Conservation (phyloP, 306 rosid genomes). For the Begonia fuchsioides region DNA sequence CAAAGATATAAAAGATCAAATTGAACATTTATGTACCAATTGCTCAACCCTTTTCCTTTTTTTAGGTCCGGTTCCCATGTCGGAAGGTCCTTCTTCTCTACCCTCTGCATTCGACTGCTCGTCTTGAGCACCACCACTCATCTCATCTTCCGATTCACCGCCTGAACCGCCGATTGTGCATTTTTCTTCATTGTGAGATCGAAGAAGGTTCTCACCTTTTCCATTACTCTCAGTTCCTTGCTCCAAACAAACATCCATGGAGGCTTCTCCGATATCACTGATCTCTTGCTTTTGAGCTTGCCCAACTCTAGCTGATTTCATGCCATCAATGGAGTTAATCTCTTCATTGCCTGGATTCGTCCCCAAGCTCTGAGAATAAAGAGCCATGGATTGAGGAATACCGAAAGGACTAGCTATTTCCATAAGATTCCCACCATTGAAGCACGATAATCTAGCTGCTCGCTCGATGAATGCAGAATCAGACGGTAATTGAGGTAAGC, state of each 20-base stretch:
- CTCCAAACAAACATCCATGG: slow-evolving; percentile 36
- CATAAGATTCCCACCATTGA: slow-evolving; percentile 45
- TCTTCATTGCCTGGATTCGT: slow-evolving; percentile 30
- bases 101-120: slow-evolving; percentile 46
- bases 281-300: slow-evolving; percentile 29
- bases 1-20: slow-evolving; percentile 1
- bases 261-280: slow-evolving; percentile 30
- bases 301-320: slow-evolving; percentile 20
- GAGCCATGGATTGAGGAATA: slow-evolving; percentile 37
- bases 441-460: slow-evolving; percentile 81
- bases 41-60: slow-evolving; percentile 78
- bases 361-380: slow-evolving; percentile 25
- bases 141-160: slow-evolving; percentile 62
- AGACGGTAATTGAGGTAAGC: slow-evolving; percentile 73
- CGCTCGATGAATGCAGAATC: slow-evolving; percentile 86
- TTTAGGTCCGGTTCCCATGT: slow-evolving; percentile 37
- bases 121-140: slow-evolving; percentile 40
- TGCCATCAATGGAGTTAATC: slow-evolving; percentile 25
- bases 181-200: slow-evolving; percentile 55
- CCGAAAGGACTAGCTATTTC: slow-evolving; percentile 43
- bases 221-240: slow-evolving; percentile 26
- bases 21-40: slow-evolving; percentile 30
- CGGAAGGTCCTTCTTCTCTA: slow-evolving; percentile 37
- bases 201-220: slow-evolving; percentile 26
- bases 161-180: slow-evolving; percentile 28